A percentile compares a stretch with the other conserved stretches of the same genome.
Conservation (phyloP, 768 basidiomycete genomes). For the Mycena pura region DNA sequence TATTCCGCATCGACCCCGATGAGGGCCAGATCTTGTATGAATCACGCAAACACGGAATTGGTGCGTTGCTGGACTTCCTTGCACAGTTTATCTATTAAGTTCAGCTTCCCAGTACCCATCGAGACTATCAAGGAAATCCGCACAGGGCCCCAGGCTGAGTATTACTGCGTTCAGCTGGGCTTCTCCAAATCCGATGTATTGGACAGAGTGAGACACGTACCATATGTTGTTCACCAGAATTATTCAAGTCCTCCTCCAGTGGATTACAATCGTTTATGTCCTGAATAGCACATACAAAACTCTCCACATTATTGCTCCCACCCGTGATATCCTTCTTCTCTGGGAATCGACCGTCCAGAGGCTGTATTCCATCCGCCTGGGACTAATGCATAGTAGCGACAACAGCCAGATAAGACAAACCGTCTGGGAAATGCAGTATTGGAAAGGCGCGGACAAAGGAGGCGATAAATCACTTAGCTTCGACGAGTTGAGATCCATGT, state of each 20-base stretch:
- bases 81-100: too few relatives aligned
- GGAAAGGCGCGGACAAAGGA: slow-evolving; percentile 75
- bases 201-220: slow-evolving; percentile 35
- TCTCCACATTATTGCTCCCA: slow-evolving; percentile 81
- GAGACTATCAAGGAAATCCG: slow-evolving; percentile 92
- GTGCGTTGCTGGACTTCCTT: slow-evolving; percentile 45
- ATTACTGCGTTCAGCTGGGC: slow-evolving; percentile 78
- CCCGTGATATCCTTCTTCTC: slow-evolving; percentile 55
- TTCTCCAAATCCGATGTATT: slow-evolving; percentile 70
- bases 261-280: slow-evolving; percentile 89
- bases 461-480: slow-evolving; percentile 62
- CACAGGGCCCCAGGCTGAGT: slow-evolving; percentile 73
- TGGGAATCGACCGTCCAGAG: slow-evolving; percentile 71
- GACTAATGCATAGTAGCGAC: slow-evolving; percentile 78
- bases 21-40: slow-evolving; percentile 83
- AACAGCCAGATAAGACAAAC: slow-evolving; percentile 72
- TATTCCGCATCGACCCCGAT: slow-evolving; percentile 80
- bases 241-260: slow-evolving; percentile 44
- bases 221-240: neutral
- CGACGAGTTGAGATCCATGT: slow-evolving; percentile 61
- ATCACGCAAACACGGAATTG: slow-evolving; percentile 70
- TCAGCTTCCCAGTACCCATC: slow-evolving; percentile 68
- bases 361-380: slow-evolving; percentile 71
- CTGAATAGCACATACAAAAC: slow-evolving; percentile 82
- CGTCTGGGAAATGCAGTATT: slow-evolving; percentile 86